A percentile compares a stretch with the other conserved stretches of the same genome.
Conservation (phyloP, 176 grass and related monocot genomes). For the Olyra latifolia region DNA sequence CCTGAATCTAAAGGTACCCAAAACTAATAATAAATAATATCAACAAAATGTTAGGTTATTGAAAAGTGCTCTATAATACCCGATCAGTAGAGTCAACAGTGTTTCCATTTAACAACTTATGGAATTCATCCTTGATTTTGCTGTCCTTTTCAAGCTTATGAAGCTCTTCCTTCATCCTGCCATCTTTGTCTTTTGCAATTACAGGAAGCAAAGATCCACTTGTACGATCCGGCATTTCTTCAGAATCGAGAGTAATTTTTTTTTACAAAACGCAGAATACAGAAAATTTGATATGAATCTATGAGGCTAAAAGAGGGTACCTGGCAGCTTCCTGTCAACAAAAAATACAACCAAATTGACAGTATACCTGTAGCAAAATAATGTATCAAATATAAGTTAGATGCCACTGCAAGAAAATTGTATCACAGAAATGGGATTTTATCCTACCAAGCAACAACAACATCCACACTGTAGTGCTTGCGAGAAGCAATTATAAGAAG, state of each 20-base stretch:
- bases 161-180: slow-evolving; percentile 51
- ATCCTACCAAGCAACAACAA: slow-evolving; percentile 95
- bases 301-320: slow-evolving; percentile 34
- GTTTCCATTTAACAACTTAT: slow-evolving; percentile 80
- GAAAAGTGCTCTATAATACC: slow-evolving; percentile 44
- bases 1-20: neutral
- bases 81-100: slow-evolving; percentile 62
- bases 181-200: slow-evolving; percentile 72
- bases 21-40: neutral
- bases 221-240: slow-evolving; percentile 94
- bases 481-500: slow-evolving; percentile 94
- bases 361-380: slow-evolving; percentile 71
- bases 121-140: slow-evolving; percentile 67
- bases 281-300: neutral
- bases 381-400: neutral
- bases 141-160: slow-evolving; percentile 62
- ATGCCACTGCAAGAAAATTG: neutral
- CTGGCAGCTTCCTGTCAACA: slow-evolving; percentile 84
- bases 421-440: neutral
- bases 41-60: neutral
- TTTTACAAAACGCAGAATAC: neutral
- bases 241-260: slow-evolving; percentile 9
- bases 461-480: slow-evolving; percentile 93
- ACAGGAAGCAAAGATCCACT: slow-evolving; percentile 75
- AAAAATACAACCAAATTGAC: slow-evolving; percentile 95